Evolutionary conservation across 345 rosid species (phyloP).

Genomic region (Murraya koenigii): DNA sequence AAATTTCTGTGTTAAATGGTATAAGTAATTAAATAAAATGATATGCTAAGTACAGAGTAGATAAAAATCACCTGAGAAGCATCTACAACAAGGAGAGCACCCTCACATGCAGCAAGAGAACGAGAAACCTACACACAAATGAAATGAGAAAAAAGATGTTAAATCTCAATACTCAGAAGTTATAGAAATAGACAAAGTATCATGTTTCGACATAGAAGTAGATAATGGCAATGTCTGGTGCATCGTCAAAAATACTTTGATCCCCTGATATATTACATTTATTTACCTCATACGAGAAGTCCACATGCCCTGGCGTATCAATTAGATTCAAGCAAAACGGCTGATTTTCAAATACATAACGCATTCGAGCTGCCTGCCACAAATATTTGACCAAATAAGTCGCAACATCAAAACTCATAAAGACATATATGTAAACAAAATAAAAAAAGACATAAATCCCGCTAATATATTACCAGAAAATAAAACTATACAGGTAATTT

Average conservation of each 20-base stretch:
- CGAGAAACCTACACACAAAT: conserved; percentile 70
- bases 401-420: background rate
- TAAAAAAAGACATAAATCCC: background rate
- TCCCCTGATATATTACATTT: background rate
- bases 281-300: conserved; percentile 93
- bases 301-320: conserved; percentile 98
- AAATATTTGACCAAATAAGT: conserved; percentile 1
- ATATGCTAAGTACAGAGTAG: background rate
- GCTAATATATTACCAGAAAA: background rate
- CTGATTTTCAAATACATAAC: conserved; percentile 55
- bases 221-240: background rate
- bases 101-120: conserved; percentile 99
- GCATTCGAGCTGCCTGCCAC: conserved; percentile 95
- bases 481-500: background rate
- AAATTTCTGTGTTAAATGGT: background rate
- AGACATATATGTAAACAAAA: background rate
- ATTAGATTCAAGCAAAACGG: conserved; percentile 87
- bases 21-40: conserved; percentile 1
- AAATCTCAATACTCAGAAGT: background rate
- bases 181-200: background rate
- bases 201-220: background rate
- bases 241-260: background rate
- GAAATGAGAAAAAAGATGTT: background rate
- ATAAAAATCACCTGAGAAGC: conserved; percentile 83
- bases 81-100: conserved; percentile 98